Base-by-base conservation (phyloP, 495 filamentous ascomycete species). In the Bombardia bombarda region DNA sequence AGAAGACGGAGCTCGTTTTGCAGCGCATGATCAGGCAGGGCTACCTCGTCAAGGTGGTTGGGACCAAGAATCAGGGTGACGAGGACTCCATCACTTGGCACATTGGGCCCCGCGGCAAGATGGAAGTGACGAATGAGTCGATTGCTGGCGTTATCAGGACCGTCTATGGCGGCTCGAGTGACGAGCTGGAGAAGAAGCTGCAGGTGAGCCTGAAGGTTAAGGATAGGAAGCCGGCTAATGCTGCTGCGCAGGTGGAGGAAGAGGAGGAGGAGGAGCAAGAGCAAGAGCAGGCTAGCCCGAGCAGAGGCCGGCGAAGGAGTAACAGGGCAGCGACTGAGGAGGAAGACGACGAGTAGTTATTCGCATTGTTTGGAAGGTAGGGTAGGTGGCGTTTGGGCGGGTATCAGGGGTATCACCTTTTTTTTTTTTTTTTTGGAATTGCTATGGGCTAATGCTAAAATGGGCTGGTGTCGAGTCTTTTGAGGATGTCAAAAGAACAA, bases 101-200 rank as follows among this genome's bases (percentile, higher is more conserved):
- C 45, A 73, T 94, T 20, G 89, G 88, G 3, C 82, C 86, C 23
- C 72, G 92, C 25, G 92, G 88, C 12, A 95, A 86, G 65, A 68
- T 86, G 10, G 92, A 98, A 58, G 82, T 98, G 24, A 83, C 81
- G 2, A 75, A 77, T 40, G 70, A 75, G 23, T 84, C 80, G 12
- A 81, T 93, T 23, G 76, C 79, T 12, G 77, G 76, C 2, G 54
- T 97, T 38, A 78, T 90, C 3, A 74, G 74, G 41, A 67, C 75
- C 42, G 65, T 80, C 23, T 80, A 75, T 61, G 75, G 70, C 22
- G 61, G 64, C 7, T 57, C 58, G 21, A 68, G 59, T 7, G 63
- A 69, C 3, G 74, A 78, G 38, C 54, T 83, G 18, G 68, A 75
- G 38, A 67, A 62, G 51, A 74, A 70, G 49, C 47, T 82, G 14